These are phyloP conservation scores for Scleroderma citrinum DNA, from an alignment of 768 basidiomycete genomes.

Conservation along the genomic window DNA sequence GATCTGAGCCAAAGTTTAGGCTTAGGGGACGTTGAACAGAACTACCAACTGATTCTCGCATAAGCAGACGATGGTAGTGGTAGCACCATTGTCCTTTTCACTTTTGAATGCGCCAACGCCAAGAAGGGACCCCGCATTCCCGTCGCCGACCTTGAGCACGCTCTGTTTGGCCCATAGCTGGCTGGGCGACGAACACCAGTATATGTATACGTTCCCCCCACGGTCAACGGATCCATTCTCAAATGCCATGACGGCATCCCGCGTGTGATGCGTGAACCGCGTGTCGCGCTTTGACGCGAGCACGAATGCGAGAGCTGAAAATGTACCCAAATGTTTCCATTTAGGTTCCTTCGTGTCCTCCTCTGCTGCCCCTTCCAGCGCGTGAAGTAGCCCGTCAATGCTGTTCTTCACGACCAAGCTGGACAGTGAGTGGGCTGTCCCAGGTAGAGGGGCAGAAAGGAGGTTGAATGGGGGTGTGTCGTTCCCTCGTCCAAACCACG, in stretches of 20 bases:
- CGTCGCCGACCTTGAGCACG: conserved; percentile 70
- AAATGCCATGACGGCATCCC: conserved; percentile 66
- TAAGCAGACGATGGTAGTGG: conserved; percentile 54
- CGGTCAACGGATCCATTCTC: conserved; percentile 66
- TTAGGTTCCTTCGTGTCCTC: conserved; percentile 18
- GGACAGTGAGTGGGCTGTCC: conserved; percentile 29
- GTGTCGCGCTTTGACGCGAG: conserved; percentile 89
- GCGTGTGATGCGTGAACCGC: conserved; percentile 75
- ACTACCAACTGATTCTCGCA: conserved; percentile 74
- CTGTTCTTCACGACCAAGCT: conserved; percentile 61
- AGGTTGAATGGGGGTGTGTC: conserved; percentile 40
- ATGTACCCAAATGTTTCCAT: conserved; percentile 82
- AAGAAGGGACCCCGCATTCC: conserved; percentile 64
- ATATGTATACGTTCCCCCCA: conserved; percentile 84
- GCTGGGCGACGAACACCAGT: conserved; percentile 48
- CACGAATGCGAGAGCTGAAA: conserved; percentile 87
- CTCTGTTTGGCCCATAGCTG: conserved; percentile 73
- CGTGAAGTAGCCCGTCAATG: conserved; percentile 66
- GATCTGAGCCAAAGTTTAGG: conserved; percentile 7
- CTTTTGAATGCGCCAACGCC: conserved; percentile 58
- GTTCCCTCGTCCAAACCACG: conserved; percentile 32
- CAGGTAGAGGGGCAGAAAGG: conserved; percentile 71
- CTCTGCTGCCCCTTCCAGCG: conserved; percentile 31
- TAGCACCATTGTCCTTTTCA: conserved; percentile 23
- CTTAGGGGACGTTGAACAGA: conserved; percentile 36